These are phyloP conservation scores for Begonia loranthoides DNA, from an alignment of 306 rosid genomes.

Conservation along the genomic window DNA sequence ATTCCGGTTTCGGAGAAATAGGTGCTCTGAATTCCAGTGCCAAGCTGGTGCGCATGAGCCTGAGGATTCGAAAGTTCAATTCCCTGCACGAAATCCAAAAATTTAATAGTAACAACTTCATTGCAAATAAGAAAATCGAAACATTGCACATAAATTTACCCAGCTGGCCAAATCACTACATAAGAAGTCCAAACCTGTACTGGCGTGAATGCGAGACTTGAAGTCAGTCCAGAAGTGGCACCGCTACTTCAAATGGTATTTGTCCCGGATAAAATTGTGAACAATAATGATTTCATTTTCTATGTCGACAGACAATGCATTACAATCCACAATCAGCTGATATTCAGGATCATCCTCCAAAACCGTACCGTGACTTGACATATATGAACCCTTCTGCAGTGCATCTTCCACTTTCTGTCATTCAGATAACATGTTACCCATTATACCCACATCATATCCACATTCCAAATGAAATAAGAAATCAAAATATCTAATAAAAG, in stretches of 20 bases:
- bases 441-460: constrained; percentile 12
- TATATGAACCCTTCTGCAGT: constrained; percentile 48
- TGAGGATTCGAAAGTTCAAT: constrained; percentile 92
- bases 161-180: background rate
- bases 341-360: constrained; percentile 95
- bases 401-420: constrained; percentile 91
- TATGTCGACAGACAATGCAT: constrained; percentile 78
- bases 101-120: background rate
- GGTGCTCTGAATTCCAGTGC: constrained; percentile 89
- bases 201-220: constrained; percentile 94
- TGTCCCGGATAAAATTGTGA: constrained; percentile 91
- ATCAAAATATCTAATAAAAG: background rate
- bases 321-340: constrained; percentile 89
- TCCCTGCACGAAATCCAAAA: constrained; percentile 44
- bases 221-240: constrained; percentile 83
- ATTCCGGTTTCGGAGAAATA: constrained; percentile 95
- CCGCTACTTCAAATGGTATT: constrained; percentile 89
- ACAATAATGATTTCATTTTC: constrained; percentile 86
- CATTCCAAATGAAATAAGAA: constrained; percentile 1
- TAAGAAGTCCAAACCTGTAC: constrained; percentile 52
- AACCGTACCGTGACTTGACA: constrained; percentile 38
- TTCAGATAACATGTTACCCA: constrained; percentile 11
- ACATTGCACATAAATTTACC: background rate
- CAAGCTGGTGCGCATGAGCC: constrained; percentile 93
- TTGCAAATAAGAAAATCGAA: background rate